Base-by-base conservation (phyloP, 2,329 filamentous ascomycete genomes). In the Xylariaceae sp. region DNA sequence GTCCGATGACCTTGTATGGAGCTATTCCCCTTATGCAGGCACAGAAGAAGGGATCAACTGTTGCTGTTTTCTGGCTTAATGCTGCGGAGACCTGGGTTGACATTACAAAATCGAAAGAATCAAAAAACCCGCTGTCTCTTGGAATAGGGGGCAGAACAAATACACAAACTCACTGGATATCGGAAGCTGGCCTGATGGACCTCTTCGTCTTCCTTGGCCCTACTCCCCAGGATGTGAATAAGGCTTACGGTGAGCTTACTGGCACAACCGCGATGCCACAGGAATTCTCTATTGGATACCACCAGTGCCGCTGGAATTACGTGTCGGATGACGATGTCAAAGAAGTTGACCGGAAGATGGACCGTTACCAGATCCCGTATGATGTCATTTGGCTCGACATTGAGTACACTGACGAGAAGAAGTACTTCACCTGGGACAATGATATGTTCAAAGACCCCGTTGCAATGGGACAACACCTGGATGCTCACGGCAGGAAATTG, bases 301-400 rank as follows among this genome's bases (percentile, higher is more conserved):
- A 99, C 69, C 94, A 99, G 72, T 97, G 94, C 72, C 89, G 94
- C 64, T 99, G 94, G 94, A 99, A 99, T 75, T 99, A 99, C 70
- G 87, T 97, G 51, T 95, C 91, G 1, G 93, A 97, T 65, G 92
- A 97, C 60, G 94, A 99, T 73, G 92, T 99, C 53, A 95, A 90
- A 72, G 92, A 97, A 67, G 93, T 99, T 35, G 92, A 97, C 70
- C 86, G 89, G 61, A 96, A 95, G 71, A 96, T 99, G 77, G 92
- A 97, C 77, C 95, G 94, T 76, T 85, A 87, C 74, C 87, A 91
- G 69, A 97, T 99, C 49, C 94, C 94, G 0, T 99, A 97, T 75
- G 94, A 99, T 73, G 90, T 97, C 60, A 99, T 99, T 66, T 99
- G 94, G 94, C 85, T 99, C 15, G 94, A 99, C 66, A 91, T 99